Conservation (phyloP, 2,329 filamentous ascomycete genomes). For the Pseudopithomyces chartarum region DNA sequence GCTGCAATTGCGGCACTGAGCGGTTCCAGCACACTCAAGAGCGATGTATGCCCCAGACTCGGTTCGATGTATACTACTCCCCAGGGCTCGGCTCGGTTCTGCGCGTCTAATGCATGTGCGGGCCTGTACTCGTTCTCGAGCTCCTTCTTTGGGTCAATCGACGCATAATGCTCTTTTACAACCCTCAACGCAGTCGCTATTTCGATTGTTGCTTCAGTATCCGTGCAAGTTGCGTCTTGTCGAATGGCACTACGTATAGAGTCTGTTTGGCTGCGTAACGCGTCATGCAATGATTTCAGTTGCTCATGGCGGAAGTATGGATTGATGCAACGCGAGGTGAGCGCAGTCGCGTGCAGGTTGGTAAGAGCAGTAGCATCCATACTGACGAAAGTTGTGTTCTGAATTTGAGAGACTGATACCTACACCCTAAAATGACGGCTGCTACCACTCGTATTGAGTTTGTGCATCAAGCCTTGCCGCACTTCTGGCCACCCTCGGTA, state of each 20-base stretch:
- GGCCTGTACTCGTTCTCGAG: slow-evolving; percentile 51
- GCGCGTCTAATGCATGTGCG: slow-evolving; percentile 47
- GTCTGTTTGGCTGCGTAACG: slow-evolving; percentile 41
- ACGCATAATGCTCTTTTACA: slow-evolving; percentile 47
- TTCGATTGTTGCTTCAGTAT: slow-evolving; percentile 49
- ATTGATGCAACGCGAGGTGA: slow-evolving; percentile 53
- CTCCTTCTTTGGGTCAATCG: slow-evolving; percentile 46
- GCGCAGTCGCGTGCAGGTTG: slow-evolving; percentile 47
- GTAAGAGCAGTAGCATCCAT: slow-evolving; percentile 22
- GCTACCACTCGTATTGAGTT: not conserved
- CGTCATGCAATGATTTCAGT: slow-evolving; percentile 50
- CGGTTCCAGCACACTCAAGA: slow-evolving; percentile 53
- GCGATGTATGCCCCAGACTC: slow-evolving; percentile 50
- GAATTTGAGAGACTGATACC: not conserved
- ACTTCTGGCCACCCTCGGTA: not conserved
- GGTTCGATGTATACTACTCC: slow-evolving; percentile 58
- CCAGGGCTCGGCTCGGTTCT: slow-evolving; percentile 37
- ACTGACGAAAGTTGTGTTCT: not conserved
- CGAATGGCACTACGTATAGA: slow-evolving; percentile 49
- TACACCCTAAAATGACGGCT: too few species aligned
- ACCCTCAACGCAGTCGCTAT: slow-evolving; percentile 47
- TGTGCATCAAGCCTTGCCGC: not conserved
- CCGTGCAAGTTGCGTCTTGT: slow-evolving; percentile 44
- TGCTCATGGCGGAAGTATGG: slow-evolving; percentile 54
- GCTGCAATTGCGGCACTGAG: slow-evolving; percentile 55